These are phyloP conservation scores for Setaria viridis DNA, from an alignment of 202 grass and related monocot genomes.

Conservation along the genomic window DNA sequence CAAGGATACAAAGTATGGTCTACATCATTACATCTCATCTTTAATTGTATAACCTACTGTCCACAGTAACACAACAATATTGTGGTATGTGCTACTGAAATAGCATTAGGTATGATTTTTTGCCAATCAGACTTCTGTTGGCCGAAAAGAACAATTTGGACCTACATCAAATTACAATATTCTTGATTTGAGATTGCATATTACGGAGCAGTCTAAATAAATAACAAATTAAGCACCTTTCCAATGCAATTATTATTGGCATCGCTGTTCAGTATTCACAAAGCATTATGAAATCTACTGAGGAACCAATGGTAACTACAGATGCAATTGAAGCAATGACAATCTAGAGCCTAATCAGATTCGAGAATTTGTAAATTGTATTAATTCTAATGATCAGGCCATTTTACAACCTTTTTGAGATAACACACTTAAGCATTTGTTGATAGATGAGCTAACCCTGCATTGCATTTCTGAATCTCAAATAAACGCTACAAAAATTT, in stretches of 20 bases:
- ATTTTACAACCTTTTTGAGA: background rate
- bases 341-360: background rate
- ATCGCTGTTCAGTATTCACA: background rate
- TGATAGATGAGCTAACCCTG: background rate
- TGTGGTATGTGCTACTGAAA: background rate
- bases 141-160: background rate
- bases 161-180: background rate
- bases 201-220: background rate
- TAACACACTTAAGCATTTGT: background rate
- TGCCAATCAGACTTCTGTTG: background rate
- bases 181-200: background rate
- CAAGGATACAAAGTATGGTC: background rate
- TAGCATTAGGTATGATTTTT: slow-evolving; percentile 7
- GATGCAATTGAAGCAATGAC: background rate
- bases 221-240: background rate
- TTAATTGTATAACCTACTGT: background rate
- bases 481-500: background rate
- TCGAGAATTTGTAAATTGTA: background rate
- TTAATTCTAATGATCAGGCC: background rate
- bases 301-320: background rate
- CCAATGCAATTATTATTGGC: background rate
- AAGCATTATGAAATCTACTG: background rate
- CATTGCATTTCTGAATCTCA: background rate
- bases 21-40: slow-evolving; percentile 23
- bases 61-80: background rate